Base-by-base conservation (phyloP, 2,329 filamentous ascomycete species). In the Aspergillaceae sp. region DNA sequence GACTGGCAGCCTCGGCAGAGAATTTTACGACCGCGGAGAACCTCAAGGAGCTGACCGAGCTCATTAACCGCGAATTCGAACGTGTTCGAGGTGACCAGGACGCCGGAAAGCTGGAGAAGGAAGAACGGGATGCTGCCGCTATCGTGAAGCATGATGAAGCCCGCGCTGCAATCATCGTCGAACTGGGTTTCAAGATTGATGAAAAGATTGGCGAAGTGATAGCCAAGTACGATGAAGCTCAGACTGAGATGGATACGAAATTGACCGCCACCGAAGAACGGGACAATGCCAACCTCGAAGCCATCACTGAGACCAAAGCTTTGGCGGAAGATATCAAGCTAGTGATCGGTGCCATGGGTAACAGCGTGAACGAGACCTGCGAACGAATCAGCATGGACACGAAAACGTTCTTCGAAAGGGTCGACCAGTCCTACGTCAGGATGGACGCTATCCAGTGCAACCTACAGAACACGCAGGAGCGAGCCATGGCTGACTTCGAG, bases 341-440 rank as follows among this genome's bases (percentile, higher is more conserved):
- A 6, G 80, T 94, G 1, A 83, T 95, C 47, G 89, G 94, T 56
- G 89, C 87, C 0, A 82, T 96, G 41, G 87, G 88, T 5, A 80
- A 81, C 33, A 84, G 83, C 5, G 82, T 95, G 45, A 86, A 84
- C 0, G 87, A 94, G 45, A 84, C 86, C 1, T 79, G 90, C 47
- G 87, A 94, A 59, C 91, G 89, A 67, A 85, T 91, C 77, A 82
- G 87, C 46, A 84, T 88, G 59, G 88, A 92, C 40, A 91, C 87
- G 5, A 87, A 87, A 69, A 89, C 86, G 0, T 87, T 95, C 29
- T 91, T 94, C 56, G 80, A 77, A 43, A 83, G 84, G 53, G 84
- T 95, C 9, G 87, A 94, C 46, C 83, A 91, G 41, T 82, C 91
- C 3, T 83, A 84, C 53, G 72, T 70, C 51, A 87, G 86, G 62